Base-by-base conservation (phyloP, 2,329 filamentous ascomycete species). In the Lasiodiplodia theobromae region DNA sequence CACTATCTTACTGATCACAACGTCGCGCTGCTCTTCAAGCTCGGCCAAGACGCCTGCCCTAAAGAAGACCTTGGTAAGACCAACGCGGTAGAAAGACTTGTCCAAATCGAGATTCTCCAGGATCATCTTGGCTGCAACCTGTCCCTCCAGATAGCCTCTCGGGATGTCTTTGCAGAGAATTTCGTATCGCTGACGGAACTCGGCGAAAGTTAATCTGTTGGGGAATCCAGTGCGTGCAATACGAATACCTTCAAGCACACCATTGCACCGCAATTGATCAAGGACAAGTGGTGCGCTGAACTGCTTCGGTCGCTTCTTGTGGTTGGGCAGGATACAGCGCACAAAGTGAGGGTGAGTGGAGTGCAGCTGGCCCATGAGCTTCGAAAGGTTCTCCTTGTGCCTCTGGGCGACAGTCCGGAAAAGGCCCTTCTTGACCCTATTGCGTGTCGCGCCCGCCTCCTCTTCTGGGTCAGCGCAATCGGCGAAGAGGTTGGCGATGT, bases 331-430 rank as follows among this genome's bases (percentile, higher is more conserved):
- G 71, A 99, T 99, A 77, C 96, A 99, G 57, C 96, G 92, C 37
- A 99, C 96, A 77, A 99, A 99, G 80, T 99, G 96, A 69, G 96
- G 96, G 78, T 99, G 96, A 0, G 96, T 99, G 0, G 92, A 96
- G 79, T 99, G 92, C 18, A 99, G 87, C 75, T 98, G 94, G 16
- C 87, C 86, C 96, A 99, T 99, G 69, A 99, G 83, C 70, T 90
- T 96, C n/a, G 94, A 92, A n/a, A 99, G 87, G 74, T 98, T 95
- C 79, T 99, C 96, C 80, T 99, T 99, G 84, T 99, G 96, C 74
- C 94, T 88, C 78, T 99, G 96, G 6, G 96, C 96, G 5, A 97
- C 96, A 0, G 96, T 99, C 38, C 96, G 90, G 86, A 99, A 99
- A 3, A 99, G 86, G 0, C 96, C 96, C 81, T 96, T 97, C 84